These are phyloP conservation scores for Rhodotorula paludigena DNA, from an alignment of 768 basidiomycete species.

Conservation along the genomic window DNA sequence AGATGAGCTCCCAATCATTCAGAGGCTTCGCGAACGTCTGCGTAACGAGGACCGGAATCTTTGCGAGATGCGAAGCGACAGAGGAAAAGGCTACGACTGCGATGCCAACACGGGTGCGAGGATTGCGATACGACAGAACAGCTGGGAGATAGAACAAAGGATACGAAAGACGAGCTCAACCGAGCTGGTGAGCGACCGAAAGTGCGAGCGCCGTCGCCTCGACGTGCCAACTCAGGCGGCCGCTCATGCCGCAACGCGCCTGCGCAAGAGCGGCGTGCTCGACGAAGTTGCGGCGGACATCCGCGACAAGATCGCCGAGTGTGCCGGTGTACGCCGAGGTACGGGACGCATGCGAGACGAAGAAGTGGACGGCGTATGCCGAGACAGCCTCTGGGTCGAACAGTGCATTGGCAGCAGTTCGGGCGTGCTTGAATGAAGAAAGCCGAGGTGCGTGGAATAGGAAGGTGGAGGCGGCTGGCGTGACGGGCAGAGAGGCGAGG, in stretches of 20 bases:
- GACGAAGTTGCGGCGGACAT: constrained; percentile 26
- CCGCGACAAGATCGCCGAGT: constrained; percentile 20
- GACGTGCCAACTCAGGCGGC: constrained; percentile 31
- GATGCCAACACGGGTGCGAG: neutral
- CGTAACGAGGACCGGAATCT: too few relatives aligned
- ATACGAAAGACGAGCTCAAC: too few relatives aligned
- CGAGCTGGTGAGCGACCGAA: neutral
- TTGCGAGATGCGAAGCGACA: neutral
- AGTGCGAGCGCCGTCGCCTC: constrained; percentile 15
- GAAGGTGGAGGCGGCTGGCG: constrained; percentile 26
- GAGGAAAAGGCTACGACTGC: neutral
- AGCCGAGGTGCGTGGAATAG: constrained; percentile 32
- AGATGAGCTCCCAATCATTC: too few relatives aligned
- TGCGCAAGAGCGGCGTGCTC: constrained; percentile 24
- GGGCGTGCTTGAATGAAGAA: neutral
- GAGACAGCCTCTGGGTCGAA: neutral
- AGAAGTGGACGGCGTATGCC: constrained; percentile 28
- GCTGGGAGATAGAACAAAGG: neutral
- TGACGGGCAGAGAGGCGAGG: neutral
- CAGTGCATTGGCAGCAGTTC: neutral
- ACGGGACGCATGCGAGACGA: constrained; percentile 15
- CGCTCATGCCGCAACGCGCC: constrained; percentile 24
- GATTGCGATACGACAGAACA: neutral
- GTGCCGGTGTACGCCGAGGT: constrained; percentile 21
- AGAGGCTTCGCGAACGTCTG: too few relatives aligned